Evolutionary conservation across 1,284 basidiomycete genomes (phyloP), one percentile per base, ranked within the genome.

Genomic region (Cystobasidium slooffiae): DNA sequence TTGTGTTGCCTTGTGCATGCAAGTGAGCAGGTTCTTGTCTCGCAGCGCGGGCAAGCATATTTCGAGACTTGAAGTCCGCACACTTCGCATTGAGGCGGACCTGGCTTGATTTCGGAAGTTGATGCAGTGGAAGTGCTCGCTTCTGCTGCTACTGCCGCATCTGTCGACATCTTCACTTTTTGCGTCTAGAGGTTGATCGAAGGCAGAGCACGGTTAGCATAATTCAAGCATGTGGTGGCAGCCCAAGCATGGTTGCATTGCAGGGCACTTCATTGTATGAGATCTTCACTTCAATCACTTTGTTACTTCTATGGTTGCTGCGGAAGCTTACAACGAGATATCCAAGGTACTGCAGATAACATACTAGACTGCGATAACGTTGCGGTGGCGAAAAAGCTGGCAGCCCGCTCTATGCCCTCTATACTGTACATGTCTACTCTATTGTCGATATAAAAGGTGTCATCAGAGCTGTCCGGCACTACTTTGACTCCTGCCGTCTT

Each of bases 1-100:
- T 72, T 72, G 69, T 72, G 69, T 5, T 44, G 53, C 49, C 53
- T 52, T 8, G 69, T 72, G 61, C 69, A 72, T 7, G 18, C 59
- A 16, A 72, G 69, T 16, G 69, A 72, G 61, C 69, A 72, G 6
- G 39, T 63, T 39, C 46, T 49, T 16, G 49, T 58, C n/a, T n/a
- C 37, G 39, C 69, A 72, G 24, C 69, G 46, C 14, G 69, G 69
- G 43, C 69, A 72, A 51, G 69, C 64, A 44, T 72, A 72, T 39
- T 64, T 63, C 37, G 69, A 72, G 22, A 52, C 24, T 43, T 16
- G 41, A 16, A 39, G 41, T 20, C 41, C 43, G 46, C 69, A 63
- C 5, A 63, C 61, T 55, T 62, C 39, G 49, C 69, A 72, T 9
- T n/a, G 41, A 8, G 39, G 59, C 7, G 41, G n/a, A 22, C 53